These are phyloP conservation scores for Rhodotorula sp. DNA, from an alignment of 1,284 basidiomycete genomes.

Conservation along the genomic window DNA sequence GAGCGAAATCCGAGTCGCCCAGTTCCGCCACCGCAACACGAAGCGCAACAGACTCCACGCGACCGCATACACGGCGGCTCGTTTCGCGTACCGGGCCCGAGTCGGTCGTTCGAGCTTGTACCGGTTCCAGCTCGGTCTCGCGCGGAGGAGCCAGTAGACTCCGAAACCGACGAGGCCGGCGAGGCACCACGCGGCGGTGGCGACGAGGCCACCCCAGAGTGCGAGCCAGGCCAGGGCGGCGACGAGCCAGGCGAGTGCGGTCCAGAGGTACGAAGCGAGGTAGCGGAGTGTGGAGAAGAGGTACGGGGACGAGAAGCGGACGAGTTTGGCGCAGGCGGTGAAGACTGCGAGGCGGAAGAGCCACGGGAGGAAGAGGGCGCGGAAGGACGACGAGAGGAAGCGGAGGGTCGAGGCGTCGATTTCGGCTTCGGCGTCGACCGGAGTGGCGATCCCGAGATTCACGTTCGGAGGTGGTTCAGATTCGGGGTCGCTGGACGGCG, in stretches of 20 bases:
- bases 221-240: background rate
- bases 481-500: background rate
- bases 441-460: background rate
- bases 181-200: slow-evolving; percentile 7
- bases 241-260: background rate
- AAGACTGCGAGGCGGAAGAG: slow-evolving; percentile 17
- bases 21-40: background rate
- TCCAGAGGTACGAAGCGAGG: slow-evolving; percentile 1
- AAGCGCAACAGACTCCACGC: background rate
- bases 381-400: slow-evolving; percentile 10
- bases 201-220: slow-evolving; percentile 13
- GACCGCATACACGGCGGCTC: background rate
- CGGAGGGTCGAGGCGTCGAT: slow-evolving; percentile 26
- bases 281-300: slow-evolving; percentile 4
- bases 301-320: slow-evolving; percentile 6
- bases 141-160: background rate
- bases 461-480: background rate
- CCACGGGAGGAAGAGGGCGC: slow-evolving; percentile 16
- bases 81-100: background rate
- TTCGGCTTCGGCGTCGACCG: slow-evolving; percentile 12
- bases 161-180: background rate
- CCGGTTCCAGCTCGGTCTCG: slow-evolving; percentile 2
- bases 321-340: slow-evolving; percentile 16
- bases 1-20: background rate
- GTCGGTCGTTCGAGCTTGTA: background rate